These are phyloP conservation scores for Alternaria triticina DNA, from an alignment of 2,329 filamentous ascomycete species.

Conservation along the genomic window DNA sequence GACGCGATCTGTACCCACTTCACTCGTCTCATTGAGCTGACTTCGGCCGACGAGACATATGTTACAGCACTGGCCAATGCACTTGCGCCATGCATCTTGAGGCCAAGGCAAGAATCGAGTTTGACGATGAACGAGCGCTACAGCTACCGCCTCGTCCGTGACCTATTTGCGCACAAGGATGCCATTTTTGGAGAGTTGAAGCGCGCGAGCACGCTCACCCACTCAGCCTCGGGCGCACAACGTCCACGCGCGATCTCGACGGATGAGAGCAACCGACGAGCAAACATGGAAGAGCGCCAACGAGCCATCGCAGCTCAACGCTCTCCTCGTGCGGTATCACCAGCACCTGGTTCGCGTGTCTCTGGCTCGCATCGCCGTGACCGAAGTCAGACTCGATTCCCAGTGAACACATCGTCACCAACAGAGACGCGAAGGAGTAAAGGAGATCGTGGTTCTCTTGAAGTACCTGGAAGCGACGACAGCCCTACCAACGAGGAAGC, in stretches of 20 bases:
- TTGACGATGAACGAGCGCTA: constrained; percentile 96
- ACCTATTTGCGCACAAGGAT: constrained; percentile 92
- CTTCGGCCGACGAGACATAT: constrained; percentile 91
- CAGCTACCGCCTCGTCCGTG: constrained; percentile 85
- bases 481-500: constrained; percentile 45
- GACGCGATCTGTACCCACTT: constrained; percentile 99
- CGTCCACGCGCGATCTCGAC: constrained; percentile 89
- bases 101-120: constrained; percentile 84
- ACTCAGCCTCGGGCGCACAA: constrained; percentile 62
- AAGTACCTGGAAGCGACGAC: constrained; percentile 73
- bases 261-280: constrained; percentile 92
- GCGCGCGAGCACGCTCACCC: constrained; percentile 75
- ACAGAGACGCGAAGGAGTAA: constrained; percentile 60
- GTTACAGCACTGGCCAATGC: constrained; percentile 73
- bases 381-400: constrained; percentile 82
- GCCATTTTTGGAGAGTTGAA: constrained; percentile 96
- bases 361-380: constrained; percentile 67
- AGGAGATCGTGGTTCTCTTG: constrained; percentile 72
- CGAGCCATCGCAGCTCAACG: constrained; percentile 73
- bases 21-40: constrained; percentile 93
- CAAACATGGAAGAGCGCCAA: constrained; percentile 91
- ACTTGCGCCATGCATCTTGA: constrained; percentile 84
- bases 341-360: constrained; percentile 63
- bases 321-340: constrained; percentile 73
- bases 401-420: constrained; percentile 67